Base-by-base conservation (phyloP, 495 filamentous ascomycete genomes). In the Margaritispora aquatica region DNA sequence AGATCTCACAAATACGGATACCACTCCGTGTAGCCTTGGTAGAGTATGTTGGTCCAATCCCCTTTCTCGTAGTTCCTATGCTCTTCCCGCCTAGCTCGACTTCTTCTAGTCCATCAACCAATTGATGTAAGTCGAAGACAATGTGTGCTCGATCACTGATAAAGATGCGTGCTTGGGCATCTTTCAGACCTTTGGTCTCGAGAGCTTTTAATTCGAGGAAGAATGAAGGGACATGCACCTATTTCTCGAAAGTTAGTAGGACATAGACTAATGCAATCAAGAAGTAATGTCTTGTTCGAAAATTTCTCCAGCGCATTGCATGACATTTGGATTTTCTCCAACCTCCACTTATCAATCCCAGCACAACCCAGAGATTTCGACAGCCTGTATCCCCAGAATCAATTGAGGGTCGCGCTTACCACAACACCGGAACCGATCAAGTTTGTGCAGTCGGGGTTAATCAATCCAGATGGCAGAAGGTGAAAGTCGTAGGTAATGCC, bases 341-440 rank as follows among this genome's bases (percentile, higher is more conserved):
- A n/a, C n/a, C n/a, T n/a, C n/a, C n/a, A n/a, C n/a, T n/a, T n/a
- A n/a, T 34, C 29, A 34, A 13, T 5, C 13, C 29, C 5, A 5
- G 29, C 29, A 34, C 29, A 13, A 34, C 29, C 29, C 29, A 34
- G n/a, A n/a, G n/a, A 34, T 34, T 13, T 34, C 29, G 5, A 34
- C 13, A 13, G 13, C 29, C 29, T 13, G n/a, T n/a, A n/a, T 34
- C 29, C 5, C 29, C 5, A 5, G 13, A 13, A 34, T 5, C 29
- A 5, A 34, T 34, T 5, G 5, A 5, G 29, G 29, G 13, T 34
- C 5, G 29, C 5, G 13, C 29, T 34, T 13, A 34, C 81, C 56
- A 96, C 90, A 53, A 86, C 87, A 54, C 90, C 90, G 57, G 87
- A 87, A 56, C 91, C 90, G 71, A 96, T 89, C 48, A 96, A 76